Conservation (phyloP, 2,329 filamentous ascomycete genomes). For the Epichloe typhina region DNA sequence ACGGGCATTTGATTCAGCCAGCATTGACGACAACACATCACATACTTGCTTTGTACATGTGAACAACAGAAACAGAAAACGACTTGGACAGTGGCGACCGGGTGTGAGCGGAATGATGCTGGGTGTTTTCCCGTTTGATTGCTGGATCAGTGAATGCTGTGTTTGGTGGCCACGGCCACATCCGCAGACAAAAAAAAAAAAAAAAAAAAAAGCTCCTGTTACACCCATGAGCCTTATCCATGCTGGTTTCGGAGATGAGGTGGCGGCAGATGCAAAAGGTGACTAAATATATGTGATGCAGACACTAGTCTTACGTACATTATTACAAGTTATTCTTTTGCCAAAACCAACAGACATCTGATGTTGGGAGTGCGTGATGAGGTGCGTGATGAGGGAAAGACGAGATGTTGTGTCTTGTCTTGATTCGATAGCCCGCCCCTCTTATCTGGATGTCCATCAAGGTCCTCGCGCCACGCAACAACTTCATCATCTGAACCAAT, state of each 20-base stretch:
- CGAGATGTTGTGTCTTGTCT: not conserved
- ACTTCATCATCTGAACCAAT: not conserved
- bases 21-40: not conserved
- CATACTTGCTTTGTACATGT: not conserved
- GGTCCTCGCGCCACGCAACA: not conserved
- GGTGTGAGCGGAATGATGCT: not conserved
- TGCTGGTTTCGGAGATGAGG: not conserved
- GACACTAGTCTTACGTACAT: constrained; percentile 1
- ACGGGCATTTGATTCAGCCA: not conserved
- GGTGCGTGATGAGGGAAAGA: not conserved
- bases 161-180: not conserved
- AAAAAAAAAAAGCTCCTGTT: not conserved
- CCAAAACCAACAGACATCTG: not conserved
- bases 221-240: not conserved
- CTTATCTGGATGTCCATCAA: not conserved
- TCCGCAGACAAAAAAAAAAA: too few relatives aligned
- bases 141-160: not conserved
- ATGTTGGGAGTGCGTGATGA: not conserved
- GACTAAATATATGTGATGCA: not conserved
- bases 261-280: not conserved
- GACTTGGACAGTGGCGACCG: not conserved
- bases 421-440: too few relatives aligned
- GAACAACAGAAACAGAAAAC: not conserved
- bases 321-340: not conserved
- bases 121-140: not conserved